phyloP scores from a whole-genome alignment of 1,284 basidiomycete genomes.

The Xanthoconium separans region DNA sequence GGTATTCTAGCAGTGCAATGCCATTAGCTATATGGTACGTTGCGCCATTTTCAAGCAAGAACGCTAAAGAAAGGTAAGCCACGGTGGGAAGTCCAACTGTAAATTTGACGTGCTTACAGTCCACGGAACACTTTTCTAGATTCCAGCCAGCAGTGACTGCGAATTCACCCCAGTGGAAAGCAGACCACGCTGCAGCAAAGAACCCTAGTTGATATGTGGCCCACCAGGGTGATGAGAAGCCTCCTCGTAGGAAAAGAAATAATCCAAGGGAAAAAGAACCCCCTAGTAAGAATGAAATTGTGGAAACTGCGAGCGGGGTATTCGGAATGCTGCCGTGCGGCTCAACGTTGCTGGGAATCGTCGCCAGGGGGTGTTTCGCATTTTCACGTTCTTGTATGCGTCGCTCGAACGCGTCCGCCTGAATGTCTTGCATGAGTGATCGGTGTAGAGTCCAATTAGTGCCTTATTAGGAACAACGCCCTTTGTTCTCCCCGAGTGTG shows the following conservation, averaged over 20 bases:
- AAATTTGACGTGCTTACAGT: slow-evolving; percentile 63
- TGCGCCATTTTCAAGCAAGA: slow-evolving; percentile 88
- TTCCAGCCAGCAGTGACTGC: slow-evolving; percentile 97
- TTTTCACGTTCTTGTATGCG: slow-evolving; percentile 44
- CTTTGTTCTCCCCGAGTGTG: too few species aligned
- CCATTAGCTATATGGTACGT: slow-evolving; percentile 87
- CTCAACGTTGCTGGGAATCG: slow-evolving; percentile 43
- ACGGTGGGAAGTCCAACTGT: neutral
- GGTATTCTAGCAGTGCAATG: slow-evolving; percentile 78
- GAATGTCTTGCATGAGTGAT: slow-evolving; percentile 10
- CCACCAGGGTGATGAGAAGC: slow-evolving; percentile 56
- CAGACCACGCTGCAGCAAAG: slow-evolving; percentile 77
- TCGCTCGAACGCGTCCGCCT: slow-evolving; percentile 43
- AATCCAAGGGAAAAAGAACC: slow-evolving; percentile 55
- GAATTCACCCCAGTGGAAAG: slow-evolving; percentile 95
- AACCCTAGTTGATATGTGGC: slow-evolving; percentile 76
- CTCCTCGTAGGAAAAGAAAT: slow-evolving; percentile 47
- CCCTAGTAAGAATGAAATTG: slow-evolving; percentile 77
- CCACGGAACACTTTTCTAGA: slow-evolving; percentile 85
- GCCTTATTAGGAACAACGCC: slow-evolving; percentile 23
- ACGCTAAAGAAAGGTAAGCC: slow-evolving; percentile 57
- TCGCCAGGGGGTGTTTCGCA: slow-evolving; percentile 48
- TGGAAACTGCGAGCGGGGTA: slow-evolving; percentile 72
- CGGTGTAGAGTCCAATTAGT: neutral
- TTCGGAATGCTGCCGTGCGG: slow-evolving; percentile 75